A percentile compares a stretch with the other conserved stretches of the same genome.
phyloP scores from a whole-genome alignment of 2,329 filamentous ascomycete species.

The Gremmenia infestans region DNA sequence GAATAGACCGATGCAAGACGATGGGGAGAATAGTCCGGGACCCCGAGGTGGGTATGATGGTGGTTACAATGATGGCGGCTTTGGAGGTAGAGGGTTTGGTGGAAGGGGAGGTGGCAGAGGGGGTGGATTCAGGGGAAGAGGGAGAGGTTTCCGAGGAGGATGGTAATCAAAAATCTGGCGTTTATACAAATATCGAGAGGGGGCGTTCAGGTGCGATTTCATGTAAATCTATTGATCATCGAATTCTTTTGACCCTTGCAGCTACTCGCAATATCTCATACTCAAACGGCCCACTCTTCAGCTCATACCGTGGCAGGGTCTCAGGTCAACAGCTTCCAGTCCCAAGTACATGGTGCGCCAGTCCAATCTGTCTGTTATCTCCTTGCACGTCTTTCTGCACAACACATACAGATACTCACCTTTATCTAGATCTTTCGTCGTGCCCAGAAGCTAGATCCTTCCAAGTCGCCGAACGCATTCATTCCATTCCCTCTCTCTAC shows the following conservation, averaged over 20 bases:
- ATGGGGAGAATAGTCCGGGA: conserved; percentile 45
- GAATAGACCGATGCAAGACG: conserved; percentile 50
- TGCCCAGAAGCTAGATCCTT: conserved; percentile 51
- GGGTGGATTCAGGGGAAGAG: conserved; percentile 25
- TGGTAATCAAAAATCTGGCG: conserved; percentile 20
- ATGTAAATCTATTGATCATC: background rate
- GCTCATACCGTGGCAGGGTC: conserved; percentile 44
- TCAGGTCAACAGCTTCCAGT: conserved; percentile 58
- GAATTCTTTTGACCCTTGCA: background rate
- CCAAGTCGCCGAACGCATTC: conserved; percentile 39
- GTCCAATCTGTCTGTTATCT: conserved; percentile 54
- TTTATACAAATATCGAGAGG: conserved; percentile 6
- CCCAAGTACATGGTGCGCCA: conserved; percentile 58
- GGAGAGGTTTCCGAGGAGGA: conserved; percentile 26
- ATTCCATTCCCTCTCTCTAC: too few relatives aligned
- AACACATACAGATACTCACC: conserved; percentile 59
- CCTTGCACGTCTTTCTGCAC: conserved; percentile 40
- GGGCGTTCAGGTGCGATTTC: conserved; percentile 8
- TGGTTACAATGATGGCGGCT: conserved; percentile 41
- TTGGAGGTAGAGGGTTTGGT: conserved; percentile 31
- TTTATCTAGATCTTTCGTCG: conserved; percentile 47
- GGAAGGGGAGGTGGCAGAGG: conserved; percentile 36
- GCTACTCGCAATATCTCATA: conserved; percentile 22
- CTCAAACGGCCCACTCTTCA: conserved; percentile 32
- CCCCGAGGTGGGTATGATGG: conserved; percentile 51